These are phyloP conservation scores for Apiotrichum domesticum DNA, from an alignment of 1,284 basidiomycete species.

Conservation along the genomic window DNA sequence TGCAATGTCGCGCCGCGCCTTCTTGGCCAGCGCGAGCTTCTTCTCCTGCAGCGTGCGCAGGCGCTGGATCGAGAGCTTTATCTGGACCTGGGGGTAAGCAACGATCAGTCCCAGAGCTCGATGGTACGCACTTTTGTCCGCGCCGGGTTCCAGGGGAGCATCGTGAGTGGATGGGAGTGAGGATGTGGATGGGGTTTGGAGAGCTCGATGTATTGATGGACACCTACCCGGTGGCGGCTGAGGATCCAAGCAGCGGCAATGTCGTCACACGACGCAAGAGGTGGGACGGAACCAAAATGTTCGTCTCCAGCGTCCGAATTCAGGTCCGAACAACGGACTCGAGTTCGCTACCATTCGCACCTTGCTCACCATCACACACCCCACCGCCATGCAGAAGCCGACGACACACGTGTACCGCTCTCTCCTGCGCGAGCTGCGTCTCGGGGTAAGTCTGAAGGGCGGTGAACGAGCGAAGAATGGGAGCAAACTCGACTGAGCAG, in stretches of 20 bases:
- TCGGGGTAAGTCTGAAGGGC: slow-evolving; percentile 31
- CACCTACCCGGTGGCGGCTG: too few species aligned
- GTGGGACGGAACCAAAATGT: slow-evolving; percentile 14
- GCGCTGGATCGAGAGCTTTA: slow-evolving; percentile 73
- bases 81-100: slow-evolving; percentile 31
- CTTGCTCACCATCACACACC: neutral
- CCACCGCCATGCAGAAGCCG: slow-evolving; percentile 4
- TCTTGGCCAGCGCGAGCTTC: slow-evolving; percentile 86
- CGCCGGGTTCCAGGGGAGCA: slow-evolving; percentile 39
- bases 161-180: slow-evolving; percentile 4
- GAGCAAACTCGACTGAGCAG: neutral
- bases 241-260: neutral
- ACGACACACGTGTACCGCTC: slow-evolving; percentile 41
- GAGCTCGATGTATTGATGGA: too few species aligned
- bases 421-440: slow-evolving; percentile 41
- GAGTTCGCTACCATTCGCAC: neutral
- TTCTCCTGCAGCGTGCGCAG: slow-evolving; percentile 86
- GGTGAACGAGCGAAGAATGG: neutral
- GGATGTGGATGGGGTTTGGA: neutral
- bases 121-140: slow-evolving; percentile 23
- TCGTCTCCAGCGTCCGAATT: neutral
- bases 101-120: neutral
- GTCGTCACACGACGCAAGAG: neutral
- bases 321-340: neutral
- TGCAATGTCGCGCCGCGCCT: slow-evolving; percentile 44